A percentile compares a stretch with the other conserved stretches of the same genome.
Evolutionary conservation across 495 filamentous ascomycete genomes (phyloP).

Genomic region (Friedmanniomyces endolithicus): DNA sequence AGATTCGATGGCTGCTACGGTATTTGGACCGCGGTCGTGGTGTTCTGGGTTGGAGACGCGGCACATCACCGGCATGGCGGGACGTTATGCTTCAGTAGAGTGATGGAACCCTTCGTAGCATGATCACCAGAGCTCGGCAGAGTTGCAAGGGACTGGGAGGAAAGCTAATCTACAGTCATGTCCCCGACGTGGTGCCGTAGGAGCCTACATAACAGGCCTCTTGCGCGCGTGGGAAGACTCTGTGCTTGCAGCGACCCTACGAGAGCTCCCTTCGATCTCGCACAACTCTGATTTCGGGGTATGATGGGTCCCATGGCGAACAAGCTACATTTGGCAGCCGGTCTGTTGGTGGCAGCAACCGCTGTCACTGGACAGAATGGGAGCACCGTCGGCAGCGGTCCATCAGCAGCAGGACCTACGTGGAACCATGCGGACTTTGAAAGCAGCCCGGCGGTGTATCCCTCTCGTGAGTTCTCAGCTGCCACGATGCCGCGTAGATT

Average conservation of each 20-base stretch:
- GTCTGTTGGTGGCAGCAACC: not conserved
- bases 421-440: constrained; percentile 11
- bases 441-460: constrained; percentile 24
- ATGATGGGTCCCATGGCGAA: not conserved
- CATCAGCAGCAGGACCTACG: constrained; percentile 4
- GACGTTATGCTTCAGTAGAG: not conserved
- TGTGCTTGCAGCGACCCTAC: too few relatives aligned
- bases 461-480: constrained; percentile 19
- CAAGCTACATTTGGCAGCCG: not conserved
- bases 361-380: constrained; percentile 1
- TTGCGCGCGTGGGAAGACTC: too few relatives aligned
- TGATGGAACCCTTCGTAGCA: not conserved
- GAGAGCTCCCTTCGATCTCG: not conserved
- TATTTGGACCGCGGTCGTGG: too few relatives aligned
- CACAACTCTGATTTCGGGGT: too few relatives aligned
- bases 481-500: too few relatives aligned
- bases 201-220: not conserved
- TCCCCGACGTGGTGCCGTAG: not conserved
- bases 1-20: too few relatives aligned
- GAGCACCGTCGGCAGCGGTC: not conserved
- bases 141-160: not conserved
- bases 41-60: not conserved
- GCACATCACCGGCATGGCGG: not conserved
- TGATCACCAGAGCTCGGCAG: not conserved
- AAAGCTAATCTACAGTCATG: not conserved